Percentiles rank a stretch among this genome's conserved stretches.
Evolutionary conservation across 140 eudicot species (phyloP).

Genomic region (Oenanthe javanica): DNA sequence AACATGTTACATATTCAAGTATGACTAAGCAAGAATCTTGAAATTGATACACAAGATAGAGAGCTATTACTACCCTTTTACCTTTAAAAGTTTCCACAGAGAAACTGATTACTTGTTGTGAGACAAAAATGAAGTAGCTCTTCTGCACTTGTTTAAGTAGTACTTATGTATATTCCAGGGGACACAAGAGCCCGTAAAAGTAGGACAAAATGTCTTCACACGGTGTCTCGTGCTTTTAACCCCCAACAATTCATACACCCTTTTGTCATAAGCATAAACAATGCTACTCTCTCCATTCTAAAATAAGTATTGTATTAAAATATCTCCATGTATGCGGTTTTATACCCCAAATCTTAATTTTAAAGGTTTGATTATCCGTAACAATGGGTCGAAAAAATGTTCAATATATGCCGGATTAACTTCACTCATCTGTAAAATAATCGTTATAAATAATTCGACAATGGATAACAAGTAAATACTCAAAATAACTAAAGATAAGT

Average conservation of each 20-base stretch:
- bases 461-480: not conserved
- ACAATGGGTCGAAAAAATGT: too few relatives aligned
- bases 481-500: not conserved
- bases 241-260: conserved; percentile 27
- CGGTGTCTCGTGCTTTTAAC: conserved; percentile 38
- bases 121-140: conserved; percentile 5
- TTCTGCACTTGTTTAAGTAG: conserved; percentile 10
- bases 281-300: too few relatives aligned
- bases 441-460: too few relatives aligned
- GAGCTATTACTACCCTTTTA: conserved; percentile 9
- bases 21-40: not conserved
- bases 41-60: conserved; percentile 17
- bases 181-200: conserved; percentile 16
- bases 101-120: conserved; percentile 3
- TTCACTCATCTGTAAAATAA: too few relatives aligned
- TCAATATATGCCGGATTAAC: too few relatives aligned
- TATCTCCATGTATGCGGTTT: not conserved
- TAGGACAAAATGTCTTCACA: conserved; percentile 25
- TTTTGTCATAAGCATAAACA: conserved; percentile 4
- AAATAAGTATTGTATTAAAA: not conserved
- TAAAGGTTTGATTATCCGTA: too few relatives aligned
- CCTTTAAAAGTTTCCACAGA: conserved; percentile 2
- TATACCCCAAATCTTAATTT: too few relatives aligned
- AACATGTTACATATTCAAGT: not conserved
- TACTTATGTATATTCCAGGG: not conserved